Evolutionary conservation across 2,329 filamentous ascomycete genomes (phyloP), one percentile per base, ranked within the genome.

Genomic region (Phaeophleospora eucalypticola): DNA sequence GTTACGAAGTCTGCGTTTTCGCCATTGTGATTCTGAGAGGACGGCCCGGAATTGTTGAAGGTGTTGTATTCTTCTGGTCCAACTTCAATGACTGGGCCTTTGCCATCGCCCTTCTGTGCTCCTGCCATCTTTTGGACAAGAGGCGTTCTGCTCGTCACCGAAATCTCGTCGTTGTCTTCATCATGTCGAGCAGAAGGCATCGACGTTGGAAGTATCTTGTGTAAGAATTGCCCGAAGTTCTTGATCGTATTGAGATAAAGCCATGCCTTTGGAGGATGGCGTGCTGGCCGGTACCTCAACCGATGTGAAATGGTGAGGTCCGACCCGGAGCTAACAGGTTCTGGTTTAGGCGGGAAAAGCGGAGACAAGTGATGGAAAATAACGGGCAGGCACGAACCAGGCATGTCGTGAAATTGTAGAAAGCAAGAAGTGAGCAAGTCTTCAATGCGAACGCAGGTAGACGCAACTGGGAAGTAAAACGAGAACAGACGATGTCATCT

Each of bases 1-100:
- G 61, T 64, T 8, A 64, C 54, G 18, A 62, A 61, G 34, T 64
- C 61, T 14, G 46, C 29, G 10, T 15, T 43, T 39, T 52, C 43
- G 16, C 48, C 24, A 19, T 49, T 19, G 14, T 43, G 24, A 27
- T 39, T 9, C 19, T 36, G 4, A 36, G 48, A 42, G 18, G 48
- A 36, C 35, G 44, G 16, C 34, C 44, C 34, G 8, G 37, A 4
- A 15, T n/a, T 29, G n/a, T 18, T 42, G 34, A 47, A 47, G n/a
- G 45, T 47, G 9, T 47, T 21, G 33, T 47, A 38, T 10, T 47
- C 36, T 16, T 36, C 32, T 4, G 29, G 10, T 12, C 7, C 24
- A 15, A 38, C 21, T 20, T 36, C 39, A 24, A 43, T 39, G 20
- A 38, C 32, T 12, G 38, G 33, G 29, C 33, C 16, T 19, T 47